A percentile compares a stretch with the other conserved stretches of the same genome.
These are phyloP conservation scores for Alternaria triticina DNA, from an alignment of 2,329 filamentous ascomycete genomes.

Conservation along the genomic window DNA sequence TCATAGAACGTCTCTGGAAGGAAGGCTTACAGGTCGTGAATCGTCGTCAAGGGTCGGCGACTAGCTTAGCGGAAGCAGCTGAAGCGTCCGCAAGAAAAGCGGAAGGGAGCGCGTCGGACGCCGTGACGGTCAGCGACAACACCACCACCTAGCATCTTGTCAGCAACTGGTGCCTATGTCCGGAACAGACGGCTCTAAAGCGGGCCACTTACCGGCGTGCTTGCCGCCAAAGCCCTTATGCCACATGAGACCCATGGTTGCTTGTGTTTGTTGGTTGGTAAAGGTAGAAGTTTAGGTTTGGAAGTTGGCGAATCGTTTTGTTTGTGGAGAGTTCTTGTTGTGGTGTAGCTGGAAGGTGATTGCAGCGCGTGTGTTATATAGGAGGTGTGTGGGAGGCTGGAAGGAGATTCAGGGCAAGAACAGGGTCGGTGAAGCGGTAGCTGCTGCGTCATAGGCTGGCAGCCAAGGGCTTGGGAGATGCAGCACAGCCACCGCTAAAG, in stretches of 20 bases:
- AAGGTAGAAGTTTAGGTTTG: neutral
- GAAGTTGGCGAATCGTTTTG: neutral
- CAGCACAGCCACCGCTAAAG: slow-evolving; percentile 7
- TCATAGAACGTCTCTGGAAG: no score
- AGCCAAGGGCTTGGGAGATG: slow-evolving; percentile 14
- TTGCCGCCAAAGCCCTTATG: slow-evolving; percentile 54
- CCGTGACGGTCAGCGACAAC: slow-evolving; percentile 61
- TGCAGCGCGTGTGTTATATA: slow-evolving; percentile 19
- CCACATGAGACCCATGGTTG: slow-evolving; percentile 56
- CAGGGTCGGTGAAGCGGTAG: slow-evolving; percentile 9
- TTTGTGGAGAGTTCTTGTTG: slow-evolving; percentile 6
- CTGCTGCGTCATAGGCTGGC: slow-evolving; percentile 10
- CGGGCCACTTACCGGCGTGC: slow-evolving; percentile 47
- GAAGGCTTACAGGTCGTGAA: slow-evolving; percentile 34
- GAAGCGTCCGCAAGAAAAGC: slow-evolving; percentile 58
- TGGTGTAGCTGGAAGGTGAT: neutral
- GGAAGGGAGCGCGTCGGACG: slow-evolving; percentile 58
- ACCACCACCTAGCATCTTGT: slow-evolving; percentile 52
- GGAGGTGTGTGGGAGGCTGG: slow-evolving; percentile 13
- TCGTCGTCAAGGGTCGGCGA: slow-evolving; percentile 22
- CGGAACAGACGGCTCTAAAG: slow-evolving; percentile 4
- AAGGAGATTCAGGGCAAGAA: slow-evolving; percentile 12
- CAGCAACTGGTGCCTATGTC: slow-evolving; percentile 20
- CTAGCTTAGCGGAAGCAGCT: slow-evolving; percentile 59
- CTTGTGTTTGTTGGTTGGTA: slow-evolving; percentile 17